Percentiles rank a stretch among this genome's conserved stretches.
Conservation (phyloP, 768 basidiomycete species). For the Suillus alpinus region DNA sequence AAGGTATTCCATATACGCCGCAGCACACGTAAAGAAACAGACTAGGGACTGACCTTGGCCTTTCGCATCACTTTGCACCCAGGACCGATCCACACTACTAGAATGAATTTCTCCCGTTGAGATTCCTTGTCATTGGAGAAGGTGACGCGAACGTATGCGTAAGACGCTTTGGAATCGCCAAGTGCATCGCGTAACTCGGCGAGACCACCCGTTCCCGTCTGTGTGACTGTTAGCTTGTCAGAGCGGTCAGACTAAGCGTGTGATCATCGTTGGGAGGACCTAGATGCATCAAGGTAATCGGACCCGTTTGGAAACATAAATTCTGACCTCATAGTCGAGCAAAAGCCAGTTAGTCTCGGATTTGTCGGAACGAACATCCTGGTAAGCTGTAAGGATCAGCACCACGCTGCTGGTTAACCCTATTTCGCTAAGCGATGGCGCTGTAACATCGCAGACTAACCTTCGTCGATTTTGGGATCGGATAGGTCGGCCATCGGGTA, state of each 20-base stretch:
- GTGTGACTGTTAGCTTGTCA: slow-evolving; percentile 75
- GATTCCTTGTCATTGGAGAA: slow-evolving; percentile 88
- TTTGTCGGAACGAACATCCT: slow-evolving; percentile 83
- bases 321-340: slow-evolving; percentile 77
- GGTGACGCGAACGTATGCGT: slow-evolving; percentile 78
- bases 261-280: slow-evolving; percentile 10
- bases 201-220: slow-evolving; percentile 79
- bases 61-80: slow-evolving; percentile 88
- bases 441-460: slow-evolving; percentile 36
- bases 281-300: slow-evolving; percentile 16
- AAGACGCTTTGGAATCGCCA: slow-evolving; percentile 74
- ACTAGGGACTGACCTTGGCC: slow-evolving; percentile 64
- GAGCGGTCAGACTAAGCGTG: slow-evolving; percentile 60
- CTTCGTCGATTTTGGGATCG: slow-evolving; percentile 69
- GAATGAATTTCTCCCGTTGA: slow-evolving; percentile 84
- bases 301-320: not conserved
- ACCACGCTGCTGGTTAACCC: slow-evolving; percentile 23
- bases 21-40: slow-evolving; percentile 17
- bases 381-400: slow-evolving; percentile 61
- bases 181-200: slow-evolving; percentile 70
- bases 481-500: slow-evolving; percentile 73
- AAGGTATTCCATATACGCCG: slow-evolving; percentile 13
- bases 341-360: slow-evolving; percentile 87
- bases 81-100: slow-evolving; percentile 81
- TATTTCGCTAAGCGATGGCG: slow-evolving; percentile 6